Evolutionary conservation across 345 rosid species (phyloP).

Genomic region (Eucalyptus tenuipes): DNA sequence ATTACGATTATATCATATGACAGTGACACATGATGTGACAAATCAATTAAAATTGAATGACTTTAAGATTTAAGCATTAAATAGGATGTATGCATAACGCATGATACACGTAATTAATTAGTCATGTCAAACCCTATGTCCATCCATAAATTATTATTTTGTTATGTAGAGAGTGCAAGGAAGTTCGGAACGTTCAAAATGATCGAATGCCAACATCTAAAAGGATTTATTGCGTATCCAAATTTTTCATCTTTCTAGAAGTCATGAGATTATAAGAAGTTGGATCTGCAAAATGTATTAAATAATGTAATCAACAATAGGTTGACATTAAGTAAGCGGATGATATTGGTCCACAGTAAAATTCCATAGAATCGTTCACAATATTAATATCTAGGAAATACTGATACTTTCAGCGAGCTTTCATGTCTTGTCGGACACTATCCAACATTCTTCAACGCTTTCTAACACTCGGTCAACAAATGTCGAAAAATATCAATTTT

Average conservation of each 20-base stretch:
- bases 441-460: no score
- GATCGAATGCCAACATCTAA: not conserved
- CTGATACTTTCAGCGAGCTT: fast-evolving
- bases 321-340: not conserved
- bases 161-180: not conserved
- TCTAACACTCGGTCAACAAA: no score
- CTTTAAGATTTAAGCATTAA: not conserved
- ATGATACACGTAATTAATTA: not conserved
- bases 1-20: not conserved
- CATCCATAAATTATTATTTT: not conserved
- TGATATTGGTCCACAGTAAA: not conserved
- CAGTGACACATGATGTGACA: fast-evolving
- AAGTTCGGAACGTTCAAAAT: not conserved
- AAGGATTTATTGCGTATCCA: not conserved
- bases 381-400: no score
- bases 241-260: not conserved
- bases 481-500: no score
- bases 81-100: not conserved
- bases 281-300: not conserved
- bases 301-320: not conserved
- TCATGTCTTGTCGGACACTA: fast-evolving
- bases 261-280: not conserved
- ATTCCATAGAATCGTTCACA: not conserved
- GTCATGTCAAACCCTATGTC: not conserved
- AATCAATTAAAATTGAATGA: not conserved